These are phyloP conservation scores for Neofusicoccum umdonicola DNA, from an alignment of 2,329 filamentous ascomycete genomes.

Conservation along the genomic window DNA sequence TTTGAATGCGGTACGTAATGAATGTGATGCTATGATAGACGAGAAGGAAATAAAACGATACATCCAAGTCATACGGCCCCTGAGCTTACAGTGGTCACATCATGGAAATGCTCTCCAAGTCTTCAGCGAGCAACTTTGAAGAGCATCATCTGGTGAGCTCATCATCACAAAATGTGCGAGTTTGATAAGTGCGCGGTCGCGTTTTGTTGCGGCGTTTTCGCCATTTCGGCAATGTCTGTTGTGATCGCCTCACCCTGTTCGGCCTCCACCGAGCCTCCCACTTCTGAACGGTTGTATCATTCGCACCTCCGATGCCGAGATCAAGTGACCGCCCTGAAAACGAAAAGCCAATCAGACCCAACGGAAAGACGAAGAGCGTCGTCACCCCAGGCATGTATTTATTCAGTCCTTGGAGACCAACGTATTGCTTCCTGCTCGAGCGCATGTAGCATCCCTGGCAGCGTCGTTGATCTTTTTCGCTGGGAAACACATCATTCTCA, in stretches of 20 bases:
- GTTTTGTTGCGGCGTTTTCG: constrained; percentile 1
- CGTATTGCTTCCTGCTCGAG: background rate
- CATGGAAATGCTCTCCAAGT: too few relatives aligned
- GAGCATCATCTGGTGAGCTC: too few relatives aligned
- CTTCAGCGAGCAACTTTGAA: too few relatives aligned
- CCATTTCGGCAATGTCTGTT: constrained; percentile 4
- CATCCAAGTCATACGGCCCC: too few relatives aligned
- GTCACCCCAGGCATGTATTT: background rate
- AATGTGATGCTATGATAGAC: too few relatives aligned
- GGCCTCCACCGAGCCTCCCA: background rate
- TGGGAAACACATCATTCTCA: background rate
- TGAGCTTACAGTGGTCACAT: too few relatives aligned
- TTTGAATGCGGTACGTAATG: too few relatives aligned
- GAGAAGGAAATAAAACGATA: too few relatives aligned
- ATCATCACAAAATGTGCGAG: too few relatives aligned
- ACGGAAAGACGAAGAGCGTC: background rate
- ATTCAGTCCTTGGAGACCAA: background rate
- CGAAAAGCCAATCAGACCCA: background rate
- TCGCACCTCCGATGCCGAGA: background rate
- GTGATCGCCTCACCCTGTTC: constrained; percentile 1
- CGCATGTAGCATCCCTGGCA: background rate
- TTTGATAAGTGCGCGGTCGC: background rate
- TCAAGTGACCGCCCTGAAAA: background rate
- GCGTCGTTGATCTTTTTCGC: background rate
- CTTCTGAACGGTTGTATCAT: constrained; percentile 10